Base-by-base conservation (phyloP, 345 rosid genomes). In the Salix brachista region DNA sequence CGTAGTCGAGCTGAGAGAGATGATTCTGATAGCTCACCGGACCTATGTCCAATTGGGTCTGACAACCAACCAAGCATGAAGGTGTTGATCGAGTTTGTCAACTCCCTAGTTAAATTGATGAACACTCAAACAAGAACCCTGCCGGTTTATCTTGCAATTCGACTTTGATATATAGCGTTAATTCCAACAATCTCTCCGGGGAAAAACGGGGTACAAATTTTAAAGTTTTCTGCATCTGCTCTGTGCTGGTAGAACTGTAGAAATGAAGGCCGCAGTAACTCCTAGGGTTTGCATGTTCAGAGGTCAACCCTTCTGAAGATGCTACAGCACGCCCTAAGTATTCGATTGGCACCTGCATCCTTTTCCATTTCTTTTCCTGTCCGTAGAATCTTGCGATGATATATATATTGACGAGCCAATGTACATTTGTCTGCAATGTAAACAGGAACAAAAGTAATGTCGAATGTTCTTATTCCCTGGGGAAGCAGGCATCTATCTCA, bases 401-500 rank as follows among this genome's bases (percentile, higher is more conserved):
- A 26, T 46, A 26, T 42, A 12, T 42, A 42, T 0, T 42, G 46
- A 42, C 46, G 46, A 11, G 54, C 13, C 34, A 6, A 8, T 37
- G 36, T 32, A 34, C 34, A 52, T 21, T 30, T 32, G 74, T 14
- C 30, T 60, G 41, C 23, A 11, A 6, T 19, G 37, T 36, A 67
- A 3, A 28, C 4, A 67, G 30, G 42, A 68, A 21, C 28, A 30
- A 1, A 21, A 21, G 25, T 6, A 21, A 11, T 42, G 46, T 60
- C 10, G 37, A 60, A 11, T 60, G 36, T 60, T 39, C 50, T 41
- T 73, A 60, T 73, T 73, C 76, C 58, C 69, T 62, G 14, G 65
- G 13, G 25, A 25, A 26, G 7, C 39, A 73, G 76, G 76, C 48
- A 71, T 52, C 54, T 42, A 42, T 42, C 46, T 42, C 46, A 42